Evolutionary conservation across 176 grass and related monocot genomes (phyloP).

Genomic region (Carex cristatella): DNA sequence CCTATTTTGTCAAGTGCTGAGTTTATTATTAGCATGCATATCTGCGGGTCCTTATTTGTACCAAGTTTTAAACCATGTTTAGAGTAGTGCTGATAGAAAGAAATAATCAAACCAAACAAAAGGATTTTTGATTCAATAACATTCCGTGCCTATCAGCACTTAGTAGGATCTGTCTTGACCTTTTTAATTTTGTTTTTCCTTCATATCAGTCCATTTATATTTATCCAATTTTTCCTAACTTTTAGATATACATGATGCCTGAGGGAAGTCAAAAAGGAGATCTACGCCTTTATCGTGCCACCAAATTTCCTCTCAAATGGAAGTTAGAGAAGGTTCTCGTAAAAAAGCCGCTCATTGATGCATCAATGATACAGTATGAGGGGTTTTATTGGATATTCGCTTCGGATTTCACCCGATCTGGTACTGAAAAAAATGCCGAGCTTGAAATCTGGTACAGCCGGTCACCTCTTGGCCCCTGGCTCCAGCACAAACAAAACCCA

Average conservation of each 20-base stretch:
- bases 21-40: not conserved
- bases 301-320: constrained; percentile 89
- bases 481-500: constrained; percentile 79
- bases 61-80: not conserved
- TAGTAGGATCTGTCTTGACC: not conserved
- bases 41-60: not conserved
- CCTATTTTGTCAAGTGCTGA: not conserved
- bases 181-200: not conserved
- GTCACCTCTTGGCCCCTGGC: constrained; percentile 89
- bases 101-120: constrained; percentile 4
- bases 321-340: constrained; percentile 89
- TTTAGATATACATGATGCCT: constrained; percentile 98
- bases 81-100: not conserved
- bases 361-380: constrained; percentile 65
- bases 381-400: constrained; percentile 78
- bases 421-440: constrained; percentile 92
- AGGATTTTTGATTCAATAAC: not conserved
- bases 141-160: constrained; percentile 9
- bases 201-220: not conserved
- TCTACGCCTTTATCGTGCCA: constrained; percentile 83
- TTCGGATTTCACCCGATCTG: constrained; percentile 81
- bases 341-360: constrained; percentile 72
- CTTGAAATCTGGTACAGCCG: constrained; percentile 96
- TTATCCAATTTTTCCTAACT: not conserved
- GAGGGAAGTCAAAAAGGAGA: constrained; percentile 91